Conservation (phyloP, 75 land plant species). For the Azolla pinnata region DNA sequence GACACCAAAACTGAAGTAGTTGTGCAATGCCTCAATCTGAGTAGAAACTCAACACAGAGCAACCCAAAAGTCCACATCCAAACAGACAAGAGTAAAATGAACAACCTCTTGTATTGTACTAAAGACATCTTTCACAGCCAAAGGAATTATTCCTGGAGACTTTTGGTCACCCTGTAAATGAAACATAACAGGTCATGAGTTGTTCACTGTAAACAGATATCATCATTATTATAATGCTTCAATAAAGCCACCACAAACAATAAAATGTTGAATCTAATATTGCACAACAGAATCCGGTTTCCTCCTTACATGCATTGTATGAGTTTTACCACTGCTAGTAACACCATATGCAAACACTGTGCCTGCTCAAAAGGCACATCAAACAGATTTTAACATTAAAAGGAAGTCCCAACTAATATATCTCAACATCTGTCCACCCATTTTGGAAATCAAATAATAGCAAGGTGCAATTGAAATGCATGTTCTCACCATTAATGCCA, state of each 20-base stretch:
- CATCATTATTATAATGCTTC: too few species aligned
- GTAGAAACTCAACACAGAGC: not conserved
- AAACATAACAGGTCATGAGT: not conserved
- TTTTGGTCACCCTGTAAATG: constrained; percentile 84
- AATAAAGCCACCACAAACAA: too few species aligned
- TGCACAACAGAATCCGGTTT: too few species aligned
- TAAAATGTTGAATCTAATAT: too few species aligned
- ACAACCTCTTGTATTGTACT: constrained; percentile 95
- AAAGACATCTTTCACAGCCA: constrained; percentile 95
- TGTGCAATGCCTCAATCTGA: not conserved
- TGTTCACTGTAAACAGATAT: not conserved
- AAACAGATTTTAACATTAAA: not conserved
- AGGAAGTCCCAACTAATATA: too few species aligned
- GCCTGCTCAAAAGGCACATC: constrained; percentile 30
- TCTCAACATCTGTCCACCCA: too few species aligned
- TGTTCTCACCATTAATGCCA: constrained; percentile 80
- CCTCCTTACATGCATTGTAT: constrained; percentile 96
- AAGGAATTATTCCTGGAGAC: constrained; percentile 90
- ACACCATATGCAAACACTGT: constrained; percentile 96
- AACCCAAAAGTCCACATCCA: too few species aligned
- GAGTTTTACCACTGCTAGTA: constrained; percentile 89
- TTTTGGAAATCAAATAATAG: too few species aligned
- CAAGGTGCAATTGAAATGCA: too few species aligned
- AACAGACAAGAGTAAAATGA: not conserved
- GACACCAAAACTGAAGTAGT: too few species aligned